phyloP scores from a whole-genome alignment of 2,329 filamentous ascomycete species.

The Ascomycota sp. region DNA sequence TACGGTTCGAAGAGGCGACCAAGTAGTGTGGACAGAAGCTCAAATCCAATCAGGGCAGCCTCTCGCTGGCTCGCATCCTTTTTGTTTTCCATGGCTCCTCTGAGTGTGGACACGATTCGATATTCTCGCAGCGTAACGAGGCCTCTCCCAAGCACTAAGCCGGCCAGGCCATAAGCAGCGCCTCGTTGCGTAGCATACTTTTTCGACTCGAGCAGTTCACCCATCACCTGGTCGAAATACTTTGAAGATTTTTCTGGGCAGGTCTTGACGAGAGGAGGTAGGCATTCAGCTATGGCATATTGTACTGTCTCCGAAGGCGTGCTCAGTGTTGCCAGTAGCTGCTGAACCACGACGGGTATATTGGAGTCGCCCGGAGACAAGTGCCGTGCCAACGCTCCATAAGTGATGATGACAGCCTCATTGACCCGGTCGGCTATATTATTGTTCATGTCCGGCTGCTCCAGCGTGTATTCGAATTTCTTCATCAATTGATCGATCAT shows the following conservation, averaged over 20 bases:
- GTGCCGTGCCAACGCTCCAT: slow-evolving; percentile 81
- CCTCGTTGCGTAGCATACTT: slow-evolving; percentile 85
- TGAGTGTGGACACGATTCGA: slow-evolving; percentile 65
- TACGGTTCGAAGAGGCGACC: slow-evolving; percentile 89
- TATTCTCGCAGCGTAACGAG: slow-evolving; percentile 66
- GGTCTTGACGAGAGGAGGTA: slow-evolving; percentile 74
- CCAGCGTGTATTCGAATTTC: slow-evolving; percentile 75
- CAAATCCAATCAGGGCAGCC: slow-evolving; percentile 74
- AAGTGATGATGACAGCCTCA: slow-evolving; percentile 93
- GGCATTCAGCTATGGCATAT: slow-evolving; percentile 83
- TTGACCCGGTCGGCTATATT: slow-evolving; percentile 77
- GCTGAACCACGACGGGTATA: slow-evolving; percentile 70
- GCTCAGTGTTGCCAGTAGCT: slow-evolving; percentile 68
- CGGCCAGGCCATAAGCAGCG: slow-evolving; percentile 84
- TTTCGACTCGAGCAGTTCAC: slow-evolving; percentile 68
- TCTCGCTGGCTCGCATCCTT: slow-evolving; percentile 80
- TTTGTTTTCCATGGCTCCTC: slow-evolving; percentile 77
- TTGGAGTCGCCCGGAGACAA: slow-evolving; percentile 68
- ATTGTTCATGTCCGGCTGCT: slow-evolving; percentile 62
- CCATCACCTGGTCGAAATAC: slow-evolving; percentile 64
- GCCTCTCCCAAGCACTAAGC: slow-evolving; percentile 74
- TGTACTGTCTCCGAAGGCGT: slow-evolving; percentile 95
- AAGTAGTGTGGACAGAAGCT: slow-evolving; percentile 70
- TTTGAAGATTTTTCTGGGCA: slow-evolving; percentile 57
- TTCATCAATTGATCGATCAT: slow-evolving; percentile 83